Conservation (phyloP, 75 land plant genomes). For the Pinus albicaulis region DNA sequence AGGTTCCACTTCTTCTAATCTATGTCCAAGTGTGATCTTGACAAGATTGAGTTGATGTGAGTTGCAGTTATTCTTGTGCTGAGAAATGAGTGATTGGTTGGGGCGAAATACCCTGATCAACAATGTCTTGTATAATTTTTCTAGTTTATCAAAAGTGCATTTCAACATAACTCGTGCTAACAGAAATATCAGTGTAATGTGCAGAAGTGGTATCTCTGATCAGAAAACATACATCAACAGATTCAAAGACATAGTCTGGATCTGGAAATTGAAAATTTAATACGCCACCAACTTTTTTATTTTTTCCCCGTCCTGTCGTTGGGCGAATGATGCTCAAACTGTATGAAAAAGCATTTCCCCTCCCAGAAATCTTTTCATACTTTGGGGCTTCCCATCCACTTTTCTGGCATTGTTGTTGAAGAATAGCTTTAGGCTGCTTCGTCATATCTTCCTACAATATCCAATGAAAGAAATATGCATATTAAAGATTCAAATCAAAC, state of each 20-base stretch:
- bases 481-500: neutral
- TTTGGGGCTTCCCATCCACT: slow-evolving; percentile 93
- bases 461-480: neutral
- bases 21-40: too few species aligned
- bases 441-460: slow-evolving; percentile 30
- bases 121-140: neutral
- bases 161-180: neutral
- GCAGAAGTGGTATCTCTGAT: neutral
- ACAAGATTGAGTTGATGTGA: too few species aligned
- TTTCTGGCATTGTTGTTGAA: slow-evolving; percentile 89
- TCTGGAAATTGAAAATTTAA: slow-evolving; percentile 66
- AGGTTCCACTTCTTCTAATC: too few species aligned
- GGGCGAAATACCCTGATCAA: too few species aligned
- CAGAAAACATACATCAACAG: slow-evolving; percentile 53
- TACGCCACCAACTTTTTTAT: slow-evolving; percentile 73
- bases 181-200: neutral
- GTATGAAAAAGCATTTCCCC: slow-evolving; percentile 41
- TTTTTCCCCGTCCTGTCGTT: slow-evolving; percentile 86
- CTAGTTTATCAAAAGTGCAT: neutral
- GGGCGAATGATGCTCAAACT: slow-evolving; percentile 74
- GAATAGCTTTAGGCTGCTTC: slow-evolving; percentile 78
- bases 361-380: slow-evolving; percentile 55
- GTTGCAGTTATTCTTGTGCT: too few species aligned
- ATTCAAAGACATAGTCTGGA: slow-evolving; percentile 34
- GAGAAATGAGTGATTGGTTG: too few species aligned